Conservation (phyloP, 2,329 filamentous ascomycete species). For the Tolypocladium nubicola region DNA sequence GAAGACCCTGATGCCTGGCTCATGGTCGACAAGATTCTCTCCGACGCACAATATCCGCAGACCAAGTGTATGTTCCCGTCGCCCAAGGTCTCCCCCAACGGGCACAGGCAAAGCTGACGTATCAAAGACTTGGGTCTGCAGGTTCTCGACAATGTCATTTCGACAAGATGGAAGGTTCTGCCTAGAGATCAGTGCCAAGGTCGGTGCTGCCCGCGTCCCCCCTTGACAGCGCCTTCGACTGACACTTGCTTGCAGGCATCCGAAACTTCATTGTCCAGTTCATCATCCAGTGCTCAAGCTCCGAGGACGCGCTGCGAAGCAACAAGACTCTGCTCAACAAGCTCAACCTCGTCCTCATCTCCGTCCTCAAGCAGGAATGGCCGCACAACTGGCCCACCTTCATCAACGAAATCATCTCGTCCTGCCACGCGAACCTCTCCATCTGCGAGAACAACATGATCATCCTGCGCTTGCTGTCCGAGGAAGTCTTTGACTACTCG, state of each 20-base stretch:
- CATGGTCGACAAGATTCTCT: conserved; percentile 91
- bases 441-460: conserved; percentile 99
- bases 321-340: conserved; percentile 94
- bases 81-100: conserved; percentile 1
- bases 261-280: conserved; percentile 98
- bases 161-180: conserved; percentile 97
- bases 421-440: conserved; percentile 87
- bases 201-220: conserved; percentile 17
- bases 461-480: conserved; percentile 86
- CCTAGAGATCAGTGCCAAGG: conserved; percentile 93
- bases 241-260: conserved; percentile 53
- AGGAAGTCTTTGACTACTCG: conserved; percentile 98
- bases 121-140: conserved; percentile 76
- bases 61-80: conserved; percentile 69
- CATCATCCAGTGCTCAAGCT: conserved; percentile 87
- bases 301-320: conserved; percentile 75
- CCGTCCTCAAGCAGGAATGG: conserved; percentile 98
- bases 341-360: conserved; percentile 93
- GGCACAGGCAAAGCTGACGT: conserved; percentile 9
- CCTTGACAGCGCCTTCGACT: conserved; percentile 1
- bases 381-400: conserved; percentile 99
- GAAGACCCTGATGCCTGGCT: conserved; percentile 98
- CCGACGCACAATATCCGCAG: conserved; percentile 85
- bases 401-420: conserved; percentile 98
- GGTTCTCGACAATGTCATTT: conserved; percentile 95